Conservation (phyloP, 2,329 filamentous ascomycete species). For the Coniochaeta sp. region DNA sequence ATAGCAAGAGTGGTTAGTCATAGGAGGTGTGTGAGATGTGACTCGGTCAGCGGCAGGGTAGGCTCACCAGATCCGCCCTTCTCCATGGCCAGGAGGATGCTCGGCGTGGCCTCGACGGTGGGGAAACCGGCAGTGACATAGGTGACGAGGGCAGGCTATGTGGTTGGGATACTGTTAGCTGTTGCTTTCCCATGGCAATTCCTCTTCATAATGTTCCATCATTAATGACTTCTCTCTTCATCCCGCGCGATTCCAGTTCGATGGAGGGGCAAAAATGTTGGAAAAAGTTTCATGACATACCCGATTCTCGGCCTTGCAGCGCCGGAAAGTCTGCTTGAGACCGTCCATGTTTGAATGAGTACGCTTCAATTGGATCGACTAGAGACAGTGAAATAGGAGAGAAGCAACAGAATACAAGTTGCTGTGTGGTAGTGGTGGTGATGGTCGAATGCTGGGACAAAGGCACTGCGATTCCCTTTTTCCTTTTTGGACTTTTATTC, state of each 20-base stretch:
- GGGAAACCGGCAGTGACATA: conserved; percentile 97
- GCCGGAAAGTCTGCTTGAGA: conserved; percentile 51
- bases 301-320: conserved; percentile 51
- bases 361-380: conserved; percentile 5
- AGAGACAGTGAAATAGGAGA: background rate
- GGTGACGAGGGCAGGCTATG: conserved; percentile 76
- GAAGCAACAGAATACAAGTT: conserved; percentile 1
- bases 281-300: conserved; percentile 30
- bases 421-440: background rate
- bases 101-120: conserved; percentile 69
- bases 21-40: background rate
- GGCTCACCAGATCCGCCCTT: conserved; percentile 79
- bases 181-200: background rate
- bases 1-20: background rate
- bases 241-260: background rate
- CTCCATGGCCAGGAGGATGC: conserved; percentile 83
- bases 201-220: no score
- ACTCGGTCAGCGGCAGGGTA: background rate
- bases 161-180: conserved; percentile 9
- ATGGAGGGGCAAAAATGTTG: background rate
- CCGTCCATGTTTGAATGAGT: conserved; percentile 39
- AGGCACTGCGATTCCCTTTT: conserved; percentile 4
- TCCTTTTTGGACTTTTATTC: background rate
- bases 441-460: background rate
- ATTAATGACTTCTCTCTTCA: no score